These are phyloP conservation scores for Solanum bukasovii DNA, from an alignment of 257 asterid species.

Conservation along the genomic window DNA sequence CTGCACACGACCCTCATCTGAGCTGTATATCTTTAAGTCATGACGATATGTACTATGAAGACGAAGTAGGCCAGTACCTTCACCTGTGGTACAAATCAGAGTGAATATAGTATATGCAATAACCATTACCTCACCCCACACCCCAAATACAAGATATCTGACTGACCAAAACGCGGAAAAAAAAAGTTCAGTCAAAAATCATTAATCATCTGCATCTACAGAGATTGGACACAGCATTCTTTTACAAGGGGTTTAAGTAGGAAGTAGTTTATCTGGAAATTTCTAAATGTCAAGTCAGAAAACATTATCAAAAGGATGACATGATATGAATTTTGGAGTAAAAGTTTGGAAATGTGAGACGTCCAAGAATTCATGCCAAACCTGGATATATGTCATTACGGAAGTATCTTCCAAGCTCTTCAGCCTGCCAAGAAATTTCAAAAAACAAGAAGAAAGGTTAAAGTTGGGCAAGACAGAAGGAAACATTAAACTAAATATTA, in stretches of 20 bases:
- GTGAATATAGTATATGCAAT: not conserved
- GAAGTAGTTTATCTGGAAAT: not conserved
- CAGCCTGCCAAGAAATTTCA: slow-evolving; percentile 60
- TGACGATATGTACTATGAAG: slow-evolving; percentile 98
- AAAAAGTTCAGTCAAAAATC: not conserved
- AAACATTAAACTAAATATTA: not conserved
- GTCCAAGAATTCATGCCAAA: slow-evolving; percentile 5
- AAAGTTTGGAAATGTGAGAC: not conserved
- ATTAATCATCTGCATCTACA: not conserved
- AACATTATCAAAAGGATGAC: not conserved
- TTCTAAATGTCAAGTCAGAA: not conserved
- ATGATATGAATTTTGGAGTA: not conserved
- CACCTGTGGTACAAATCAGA: slow-evolving; percentile 44
- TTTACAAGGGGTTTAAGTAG: not conserved
- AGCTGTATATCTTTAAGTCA: slow-evolving; percentile 90
- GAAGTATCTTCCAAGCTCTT: slow-evolving; percentile 89
- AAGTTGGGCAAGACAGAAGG: not conserved
- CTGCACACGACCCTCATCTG: slow-evolving; percentile 99
- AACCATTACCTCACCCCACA: not conserved
- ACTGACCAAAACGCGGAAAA: not conserved
- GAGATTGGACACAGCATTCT: not conserved
- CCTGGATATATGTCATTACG: slow-evolving; percentile 98
- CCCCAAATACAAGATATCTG: not conserved
- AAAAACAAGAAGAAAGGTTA: not conserved
- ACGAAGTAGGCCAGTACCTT: slow-evolving; percentile 97